Percentiles rank a stretch among this genome's conserved stretches.
These are phyloP conservation scores for Kernera saxatilis DNA, from an alignment of 345 rosid species.

Conservation along the genomic window DNA sequence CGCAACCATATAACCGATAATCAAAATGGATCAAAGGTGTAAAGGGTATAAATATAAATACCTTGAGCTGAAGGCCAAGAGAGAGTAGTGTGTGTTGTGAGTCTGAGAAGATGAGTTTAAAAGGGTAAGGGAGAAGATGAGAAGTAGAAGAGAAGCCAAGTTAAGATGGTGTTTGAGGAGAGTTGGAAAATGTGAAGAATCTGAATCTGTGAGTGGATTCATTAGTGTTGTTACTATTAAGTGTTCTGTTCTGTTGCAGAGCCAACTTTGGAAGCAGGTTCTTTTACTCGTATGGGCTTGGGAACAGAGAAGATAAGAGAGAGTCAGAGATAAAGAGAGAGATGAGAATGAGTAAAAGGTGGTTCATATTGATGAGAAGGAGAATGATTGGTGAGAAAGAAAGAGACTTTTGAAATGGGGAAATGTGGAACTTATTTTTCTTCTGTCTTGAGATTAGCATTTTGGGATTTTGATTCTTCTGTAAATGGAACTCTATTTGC, in stretches of 20 bases:
- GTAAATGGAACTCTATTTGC: neutral
- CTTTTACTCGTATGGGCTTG: slow-evolving; percentile 59
- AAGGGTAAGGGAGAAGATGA: neutral
- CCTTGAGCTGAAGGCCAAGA: slow-evolving; percentile 11
- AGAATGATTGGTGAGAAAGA: slow-evolving; percentile 40
- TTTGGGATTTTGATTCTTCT: neutral
- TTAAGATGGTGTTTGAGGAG: slow-evolving; percentile 26
- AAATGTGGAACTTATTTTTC: slow-evolving; percentile 26
- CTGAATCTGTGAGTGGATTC: slow-evolving; percentile 30
- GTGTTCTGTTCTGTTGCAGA: slow-evolving; percentile 36
- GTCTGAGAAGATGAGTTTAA: slow-evolving; percentile 8
- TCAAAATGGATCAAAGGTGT: no score
- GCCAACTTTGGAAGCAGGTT: slow-evolving; percentile 34
- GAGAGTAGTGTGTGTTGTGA: neutral
- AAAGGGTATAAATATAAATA: neutral
- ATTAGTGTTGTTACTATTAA: slow-evolving; percentile 30
- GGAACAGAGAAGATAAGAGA: slow-evolving; percentile 62
- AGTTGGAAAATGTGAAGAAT: slow-evolving; percentile 55
- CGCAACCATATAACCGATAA: neutral
- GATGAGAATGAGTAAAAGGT: slow-evolving; percentile 21
- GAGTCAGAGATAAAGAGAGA: slow-evolving; percentile 32
- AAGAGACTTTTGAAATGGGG: slow-evolving; percentile 39
- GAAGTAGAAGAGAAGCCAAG: slow-evolving; percentile 26
- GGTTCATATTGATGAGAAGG: slow-evolving; percentile 39
- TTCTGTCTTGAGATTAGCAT: slow-evolving; percentile 10